Conservation (phyloP, 192 early-diverging fungal species). For the Entomortierella chlamydospora region DNA sequence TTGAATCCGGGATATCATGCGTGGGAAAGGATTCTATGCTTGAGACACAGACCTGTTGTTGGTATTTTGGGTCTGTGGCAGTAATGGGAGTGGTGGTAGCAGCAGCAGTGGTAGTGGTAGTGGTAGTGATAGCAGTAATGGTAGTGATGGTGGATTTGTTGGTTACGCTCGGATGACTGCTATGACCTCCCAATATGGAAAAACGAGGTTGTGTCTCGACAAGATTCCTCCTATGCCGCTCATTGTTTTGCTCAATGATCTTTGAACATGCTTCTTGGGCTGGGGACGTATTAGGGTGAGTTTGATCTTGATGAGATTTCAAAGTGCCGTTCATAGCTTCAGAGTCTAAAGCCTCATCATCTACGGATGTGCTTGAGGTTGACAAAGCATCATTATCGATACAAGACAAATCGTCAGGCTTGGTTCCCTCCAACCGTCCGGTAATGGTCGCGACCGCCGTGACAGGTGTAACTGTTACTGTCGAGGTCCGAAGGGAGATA, state of each 20-base stretch:
- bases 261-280: constrained; percentile 19
- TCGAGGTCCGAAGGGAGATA: too few species aligned
- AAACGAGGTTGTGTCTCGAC: too few species aligned
- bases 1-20: background rate
- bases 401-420: background rate
- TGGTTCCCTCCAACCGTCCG: background rate
- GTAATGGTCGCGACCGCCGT: too few species aligned
- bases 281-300: background rate
- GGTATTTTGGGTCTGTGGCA: background rate
- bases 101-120: background rate
- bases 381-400: background rate
- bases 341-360: background rate
- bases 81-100: background rate
- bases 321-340: background rate
- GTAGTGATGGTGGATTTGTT: background rate
- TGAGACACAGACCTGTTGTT: background rate
- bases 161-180: too few species aligned
- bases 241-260: constrained; percentile 10
- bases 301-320: background rate
- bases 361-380: background rate
- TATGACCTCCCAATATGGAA: background rate
- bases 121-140: background rate
- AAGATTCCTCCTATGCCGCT: background rate
- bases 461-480: too few species aligned
- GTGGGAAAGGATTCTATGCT: constrained; percentile 1